phyloP scores from a whole-genome alignment of 208 protist species.

The Wallacemonas sp. region DNA sequence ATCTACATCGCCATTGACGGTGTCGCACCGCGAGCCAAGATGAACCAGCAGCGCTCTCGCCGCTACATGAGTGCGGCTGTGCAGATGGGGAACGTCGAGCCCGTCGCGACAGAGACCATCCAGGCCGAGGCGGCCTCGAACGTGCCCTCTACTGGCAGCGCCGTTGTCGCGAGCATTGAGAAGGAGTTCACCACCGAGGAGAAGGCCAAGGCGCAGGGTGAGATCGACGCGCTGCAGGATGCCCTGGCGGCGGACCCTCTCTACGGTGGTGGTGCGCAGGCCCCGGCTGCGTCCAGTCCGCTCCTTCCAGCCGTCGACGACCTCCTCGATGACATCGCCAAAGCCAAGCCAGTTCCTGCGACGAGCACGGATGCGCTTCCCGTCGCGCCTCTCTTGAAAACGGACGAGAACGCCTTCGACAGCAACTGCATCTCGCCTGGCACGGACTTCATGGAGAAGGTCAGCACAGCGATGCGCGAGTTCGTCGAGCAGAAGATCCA shows the following conservation, averaged over 20 bases:
- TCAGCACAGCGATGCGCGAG: constrained; percentile 60
- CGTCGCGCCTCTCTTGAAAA: not conserved
- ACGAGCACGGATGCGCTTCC: not conserved
- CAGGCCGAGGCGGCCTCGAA: not conserved
- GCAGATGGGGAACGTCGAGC: constrained; percentile 17
- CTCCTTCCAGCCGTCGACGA: constrained; percentile 4
- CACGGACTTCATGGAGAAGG: constrained; percentile 97
- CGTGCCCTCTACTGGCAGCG: constrained; percentile 8
- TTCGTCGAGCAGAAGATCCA: constrained; percentile 87
- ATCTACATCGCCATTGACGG: constrained; percentile 98
- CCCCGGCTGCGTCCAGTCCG: not conserved
- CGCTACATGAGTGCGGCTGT: constrained; percentile 77
- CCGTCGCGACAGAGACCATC: not conserved
- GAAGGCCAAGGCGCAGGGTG: constrained; percentile 31
- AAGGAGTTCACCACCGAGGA: constrained; percentile 55
- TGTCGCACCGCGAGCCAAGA: constrained; percentile 99
- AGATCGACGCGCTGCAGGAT: constrained; percentile 50
- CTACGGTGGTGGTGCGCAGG: constrained; percentile 33
- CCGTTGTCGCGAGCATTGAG: constrained; percentile 39
- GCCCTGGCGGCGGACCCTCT: constrained; percentile 45
- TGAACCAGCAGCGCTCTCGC: constrained; percentile 99
- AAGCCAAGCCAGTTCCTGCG: not conserved
- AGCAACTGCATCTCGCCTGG: constrained; percentile 99
- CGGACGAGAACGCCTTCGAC: constrained; percentile 86
- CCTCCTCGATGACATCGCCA: not conserved